phyloP scores from a whole-genome alignment of 1,284 basidiomycete genomes.

The Rhizoctonia solani region DNA sequence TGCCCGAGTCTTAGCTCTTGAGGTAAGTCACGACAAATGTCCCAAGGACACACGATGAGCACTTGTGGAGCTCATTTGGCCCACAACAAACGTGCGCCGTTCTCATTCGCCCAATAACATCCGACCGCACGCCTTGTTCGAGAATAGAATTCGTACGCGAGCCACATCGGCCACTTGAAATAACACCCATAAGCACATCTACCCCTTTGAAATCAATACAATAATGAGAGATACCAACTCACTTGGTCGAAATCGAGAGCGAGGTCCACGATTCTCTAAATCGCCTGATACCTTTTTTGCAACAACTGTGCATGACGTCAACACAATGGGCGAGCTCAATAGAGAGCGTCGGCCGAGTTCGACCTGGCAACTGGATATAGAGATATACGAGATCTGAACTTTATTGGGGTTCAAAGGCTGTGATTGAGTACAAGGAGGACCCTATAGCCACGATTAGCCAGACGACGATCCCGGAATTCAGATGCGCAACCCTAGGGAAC shows the following conservation, averaged over 20 bases:
- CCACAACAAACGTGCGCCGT: neutral
- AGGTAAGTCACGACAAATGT: slow-evolving; percentile 24
- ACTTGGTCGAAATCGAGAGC: neutral
- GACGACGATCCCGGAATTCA: neutral
- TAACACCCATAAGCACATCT: neutral
- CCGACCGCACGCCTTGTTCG: neutral
- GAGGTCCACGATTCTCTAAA: too few species aligned
- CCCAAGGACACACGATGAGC: neutral
- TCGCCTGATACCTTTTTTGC: too few species aligned
- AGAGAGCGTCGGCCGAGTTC: too few species aligned
- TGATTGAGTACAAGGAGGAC: too few species aligned
- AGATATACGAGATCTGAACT: too few species aligned
- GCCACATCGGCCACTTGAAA: neutral
- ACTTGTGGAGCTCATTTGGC: slow-evolving; percentile 24
- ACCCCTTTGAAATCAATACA: neutral
- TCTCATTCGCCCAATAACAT: slow-evolving; percentile 10
- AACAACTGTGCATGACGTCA: too few species aligned
- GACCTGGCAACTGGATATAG: too few species aligned
- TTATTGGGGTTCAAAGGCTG: too few species aligned
- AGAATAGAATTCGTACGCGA: neutral
- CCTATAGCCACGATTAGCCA: too few species aligned
- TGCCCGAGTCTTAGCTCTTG: neutral
- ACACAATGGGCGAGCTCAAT: too few species aligned
- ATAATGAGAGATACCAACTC: neutral
- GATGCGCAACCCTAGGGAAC: slow-evolving; percentile 3